Conservation (phyloP, 179 eudicot genomes). For the Vitellaria paradoxa region DNA sequence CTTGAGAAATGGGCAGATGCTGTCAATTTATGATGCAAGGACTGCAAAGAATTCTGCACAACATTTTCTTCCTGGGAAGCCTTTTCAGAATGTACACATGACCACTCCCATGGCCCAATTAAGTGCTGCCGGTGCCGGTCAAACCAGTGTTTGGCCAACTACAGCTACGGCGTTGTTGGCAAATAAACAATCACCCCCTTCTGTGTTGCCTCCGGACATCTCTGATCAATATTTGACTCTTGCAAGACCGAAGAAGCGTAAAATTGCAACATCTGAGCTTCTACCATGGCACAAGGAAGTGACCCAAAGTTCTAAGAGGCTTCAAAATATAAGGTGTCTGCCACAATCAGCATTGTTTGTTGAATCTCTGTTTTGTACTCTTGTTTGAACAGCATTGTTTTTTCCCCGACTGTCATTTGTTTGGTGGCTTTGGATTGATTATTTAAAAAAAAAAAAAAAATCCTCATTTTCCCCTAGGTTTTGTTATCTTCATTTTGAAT, state of each 20-base stretch:
- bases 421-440: neutral
- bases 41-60: conserved; percentile 15
- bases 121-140: conserved; percentile 18
- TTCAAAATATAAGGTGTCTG: conserved; percentile 33
- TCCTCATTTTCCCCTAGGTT: neutral
- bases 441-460: neutral
- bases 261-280: conserved; percentile 22
- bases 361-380: neutral
- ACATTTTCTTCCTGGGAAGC: conserved; percentile 19
- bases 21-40: conserved; percentile 22
- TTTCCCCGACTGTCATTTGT: neutral
- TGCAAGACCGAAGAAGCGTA: conserved; percentile 35
- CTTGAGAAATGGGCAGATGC: conserved; percentile 29
- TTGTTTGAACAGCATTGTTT: conserved; percentile 6
- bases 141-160: conserved; percentile 21
- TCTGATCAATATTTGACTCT: conserved; percentile 20
- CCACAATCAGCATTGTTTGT: neutral
- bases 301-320: conserved; percentile 20
- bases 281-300: conserved; percentile 52
- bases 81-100: conserved; percentile 15
- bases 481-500: neutral
- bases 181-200: conserved; percentile 14
- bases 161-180: conserved; percentile 16
- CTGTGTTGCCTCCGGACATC: conserved; percentile 26
- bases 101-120: conserved; percentile 17